Evolutionary conservation across 2,329 filamentous ascomycete species (phyloP).

Genomic region (Colletotrichum sublineola): DNA sequence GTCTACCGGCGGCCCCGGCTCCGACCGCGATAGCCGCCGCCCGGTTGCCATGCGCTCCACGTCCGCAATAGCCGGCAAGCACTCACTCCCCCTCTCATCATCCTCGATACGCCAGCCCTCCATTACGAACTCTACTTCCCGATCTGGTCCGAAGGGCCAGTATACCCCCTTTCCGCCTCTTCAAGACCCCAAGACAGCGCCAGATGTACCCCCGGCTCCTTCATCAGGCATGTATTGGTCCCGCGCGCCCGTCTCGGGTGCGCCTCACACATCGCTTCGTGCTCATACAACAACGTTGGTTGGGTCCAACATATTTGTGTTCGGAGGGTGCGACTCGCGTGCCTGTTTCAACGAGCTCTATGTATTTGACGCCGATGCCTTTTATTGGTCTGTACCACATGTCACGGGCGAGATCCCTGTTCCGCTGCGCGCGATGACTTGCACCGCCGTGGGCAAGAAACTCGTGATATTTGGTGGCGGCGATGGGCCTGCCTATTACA

Average conservation of each 20-base stretch:
- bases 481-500: conserved; percentile 79
- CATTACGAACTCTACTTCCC: conserved; percentile 17
- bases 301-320: conserved; percentile 76
- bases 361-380: conserved; percentile 77
- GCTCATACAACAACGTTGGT: conserved; percentile 77
- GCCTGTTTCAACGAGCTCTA: conserved; percentile 79
- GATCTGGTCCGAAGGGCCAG: conserved; percentile 53
- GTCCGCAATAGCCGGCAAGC: conserved; percentile 60
- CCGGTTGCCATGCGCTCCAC: conserved; percentile 65
- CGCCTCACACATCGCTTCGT: conserved; percentile 70
- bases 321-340: conserved; percentile 76
- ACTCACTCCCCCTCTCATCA: conserved; percentile 40
- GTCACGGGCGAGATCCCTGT: conserved; percentile 75
- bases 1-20: conserved; percentile 44
- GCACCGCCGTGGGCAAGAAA: conserved; percentile 78
- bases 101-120: conserved; percentile 33
- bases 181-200: conserved; percentile 66
- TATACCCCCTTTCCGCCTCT: conserved; percentile 69
- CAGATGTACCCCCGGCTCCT: conserved; percentile 73
- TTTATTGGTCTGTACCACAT: conserved; percentile 76
- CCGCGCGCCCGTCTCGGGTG: conserved; percentile 72
- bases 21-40: conserved; percentile 52
- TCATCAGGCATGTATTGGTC: conserved; percentile 82
- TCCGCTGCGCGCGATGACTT: conserved; percentile 78
- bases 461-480: conserved; percentile 78